Evolutionary conservation across 73 alveolate species (phyloP).

Genomic region (Effrenium voratum): DNA sequence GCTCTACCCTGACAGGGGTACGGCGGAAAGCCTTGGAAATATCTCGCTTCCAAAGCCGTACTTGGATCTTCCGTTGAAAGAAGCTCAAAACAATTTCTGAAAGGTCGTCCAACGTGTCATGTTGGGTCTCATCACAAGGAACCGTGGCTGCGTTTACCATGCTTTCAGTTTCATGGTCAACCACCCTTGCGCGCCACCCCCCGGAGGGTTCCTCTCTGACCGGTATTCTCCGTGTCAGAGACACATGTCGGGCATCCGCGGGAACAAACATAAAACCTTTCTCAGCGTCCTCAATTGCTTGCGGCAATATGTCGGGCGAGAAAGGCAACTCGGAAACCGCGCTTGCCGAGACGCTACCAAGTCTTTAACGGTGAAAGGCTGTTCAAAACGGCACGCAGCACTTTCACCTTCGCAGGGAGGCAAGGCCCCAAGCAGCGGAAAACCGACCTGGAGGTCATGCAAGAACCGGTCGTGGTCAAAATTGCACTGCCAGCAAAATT

Average conservation of each 20-base stretch:
- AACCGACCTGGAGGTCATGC: constrained; percentile 24
- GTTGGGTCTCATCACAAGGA: constrained; percentile 5
- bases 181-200: constrained; percentile 54
- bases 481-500: background rate
- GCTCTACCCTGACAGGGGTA: background rate
- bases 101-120: constrained; percentile 20
- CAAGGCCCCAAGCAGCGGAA: constrained; percentile 33
- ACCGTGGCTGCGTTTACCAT: constrained; percentile 16
- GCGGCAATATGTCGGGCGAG: background rate
- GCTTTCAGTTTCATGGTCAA: constrained; percentile 51
- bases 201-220: constrained; percentile 24
- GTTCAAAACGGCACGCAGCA: no score
- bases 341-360: background rate
- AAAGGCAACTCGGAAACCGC: background rate
- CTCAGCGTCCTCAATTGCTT: background rate
- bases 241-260: background rate
- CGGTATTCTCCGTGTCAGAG: constrained; percentile 20
- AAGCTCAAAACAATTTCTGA: background rate
- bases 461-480: background rate
- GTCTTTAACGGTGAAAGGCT: background rate
- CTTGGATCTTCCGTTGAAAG: background rate
- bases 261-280: constrained; percentile 31
- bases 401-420: constrained; percentile 14
- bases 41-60: constrained; percentile 31
- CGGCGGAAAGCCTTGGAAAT: constrained; percentile 57